These are phyloP conservation scores for Xylariaceae sp. DNA, from an alignment of 2,329 filamentous ascomycete species.

Conservation along the genomic window DNA sequence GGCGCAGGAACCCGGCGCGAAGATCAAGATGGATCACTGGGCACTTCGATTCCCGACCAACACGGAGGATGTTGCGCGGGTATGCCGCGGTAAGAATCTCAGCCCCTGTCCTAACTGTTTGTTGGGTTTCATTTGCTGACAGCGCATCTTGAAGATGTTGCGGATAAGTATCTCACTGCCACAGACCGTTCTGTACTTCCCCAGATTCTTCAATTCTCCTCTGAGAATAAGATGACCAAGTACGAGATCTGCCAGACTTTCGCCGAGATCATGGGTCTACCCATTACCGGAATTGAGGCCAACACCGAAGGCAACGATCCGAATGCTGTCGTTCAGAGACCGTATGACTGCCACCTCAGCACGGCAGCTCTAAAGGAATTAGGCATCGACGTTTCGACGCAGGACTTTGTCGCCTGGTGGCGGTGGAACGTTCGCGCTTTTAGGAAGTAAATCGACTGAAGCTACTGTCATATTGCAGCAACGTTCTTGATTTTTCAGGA, in stretches of 20 bases:
- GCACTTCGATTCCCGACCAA: slow-evolving; percentile 80
- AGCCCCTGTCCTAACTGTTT: neutral
- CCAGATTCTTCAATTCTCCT: slow-evolving; percentile 73
- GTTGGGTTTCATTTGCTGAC: slow-evolving; percentile 13
- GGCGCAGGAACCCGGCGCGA: slow-evolving; percentile 56
- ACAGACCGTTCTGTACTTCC: slow-evolving; percentile 53
- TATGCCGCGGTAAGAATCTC: slow-evolving; percentile 57
- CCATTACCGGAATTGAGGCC: slow-evolving; percentile 58
- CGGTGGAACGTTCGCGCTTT: slow-evolving; percentile 56
- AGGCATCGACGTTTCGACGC: slow-evolving; percentile 67
- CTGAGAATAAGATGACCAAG: slow-evolving; percentile 82
- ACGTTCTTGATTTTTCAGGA: too few relatives aligned
- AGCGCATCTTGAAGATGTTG: slow-evolving; percentile 51
- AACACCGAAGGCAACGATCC: slow-evolving; percentile 69
- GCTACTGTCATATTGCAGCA: too few relatives aligned
- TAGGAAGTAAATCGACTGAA: slow-evolving; percentile 39
- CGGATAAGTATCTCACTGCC: slow-evolving; percentile 58
- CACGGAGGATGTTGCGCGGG: slow-evolving; percentile 77
- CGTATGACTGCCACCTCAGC: slow-evolving; percentile 84
- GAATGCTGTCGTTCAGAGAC: slow-evolving; percentile 66
- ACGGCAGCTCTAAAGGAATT: slow-evolving; percentile 67
- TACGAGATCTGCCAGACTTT: slow-evolving; percentile 80
- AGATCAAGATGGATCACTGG: slow-evolving; percentile 81
- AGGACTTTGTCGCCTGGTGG: slow-evolving; percentile 81
- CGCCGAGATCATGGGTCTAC: slow-evolving; percentile 71